Percentiles rank a stretch among this genome's conserved stretches.
phyloP scores from a whole-genome alignment of 2,329 filamentous ascomycete genomes.

The Ophiosphaerella herpotricha region DNA sequence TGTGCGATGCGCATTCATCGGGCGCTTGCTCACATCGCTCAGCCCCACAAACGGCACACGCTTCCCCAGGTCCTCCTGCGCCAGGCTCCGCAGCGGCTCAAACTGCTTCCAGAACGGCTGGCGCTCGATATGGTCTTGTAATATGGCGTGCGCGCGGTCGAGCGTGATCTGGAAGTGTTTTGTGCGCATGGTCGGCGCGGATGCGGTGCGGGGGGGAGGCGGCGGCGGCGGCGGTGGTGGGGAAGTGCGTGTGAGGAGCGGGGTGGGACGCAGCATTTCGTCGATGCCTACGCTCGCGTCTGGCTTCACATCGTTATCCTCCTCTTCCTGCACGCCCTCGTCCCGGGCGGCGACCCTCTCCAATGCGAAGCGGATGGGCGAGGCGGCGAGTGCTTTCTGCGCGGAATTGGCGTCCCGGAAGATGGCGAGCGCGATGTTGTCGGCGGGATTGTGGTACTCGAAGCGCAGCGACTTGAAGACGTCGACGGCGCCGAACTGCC shows the following conservation, averaged over 20 bases:
- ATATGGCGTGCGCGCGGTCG: constrained; percentile 45
- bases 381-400: constrained; percentile 48
- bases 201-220: constrained; percentile 1
- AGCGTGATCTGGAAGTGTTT: constrained; percentile 50
- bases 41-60: constrained; percentile 48
- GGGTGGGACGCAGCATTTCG: constrained; percentile 37
- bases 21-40: constrained; percentile 47
- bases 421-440: constrained; percentile 53
- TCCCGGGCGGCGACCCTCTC: constrained; percentile 26
- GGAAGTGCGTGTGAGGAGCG: constrained; percentile 20
- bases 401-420: constrained; percentile 50
- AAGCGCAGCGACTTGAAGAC: constrained; percentile 51
- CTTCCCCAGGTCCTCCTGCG: constrained; percentile 46
- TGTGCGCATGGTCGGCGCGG: constrained; percentile 8
- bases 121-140: constrained; percentile 49
- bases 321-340: background rate
- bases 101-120: constrained; percentile 43
- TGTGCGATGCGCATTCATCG: constrained; percentile 39
- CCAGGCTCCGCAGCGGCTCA: constrained; percentile 35
- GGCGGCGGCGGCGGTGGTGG: constrained; percentile 5
- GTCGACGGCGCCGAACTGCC: constrained; percentile 55
- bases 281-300: constrained; percentile 25
- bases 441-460: constrained; percentile 49
- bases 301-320: too few relatives aligned
- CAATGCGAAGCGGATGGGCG: constrained; percentile 54